These are phyloP conservation scores for Podaxis sp. DNA, from an alignment of 768 basidiomycete species.

Conservation along the genomic window DNA sequence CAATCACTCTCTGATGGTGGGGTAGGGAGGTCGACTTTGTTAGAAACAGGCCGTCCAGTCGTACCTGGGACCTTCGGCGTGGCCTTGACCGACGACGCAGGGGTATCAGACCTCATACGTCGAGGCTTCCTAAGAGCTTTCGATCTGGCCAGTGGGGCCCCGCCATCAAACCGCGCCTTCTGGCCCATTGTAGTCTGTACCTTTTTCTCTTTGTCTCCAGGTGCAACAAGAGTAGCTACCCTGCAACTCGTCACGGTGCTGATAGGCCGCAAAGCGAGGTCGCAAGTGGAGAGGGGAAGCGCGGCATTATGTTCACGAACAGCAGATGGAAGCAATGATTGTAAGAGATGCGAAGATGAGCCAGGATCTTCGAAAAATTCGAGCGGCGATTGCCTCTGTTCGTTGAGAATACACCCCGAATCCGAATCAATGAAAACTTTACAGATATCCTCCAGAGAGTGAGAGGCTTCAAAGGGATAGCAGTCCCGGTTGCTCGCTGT, in stretches of 20 bases:
- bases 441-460: constrained; percentile 2
- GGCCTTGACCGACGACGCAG: not conserved
- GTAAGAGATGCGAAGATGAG: not conserved
- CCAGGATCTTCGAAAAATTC: not conserved
- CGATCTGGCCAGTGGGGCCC: not conserved
- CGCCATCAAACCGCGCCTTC: not conserved
- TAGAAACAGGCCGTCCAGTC: not conserved
- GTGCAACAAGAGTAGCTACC: not conserved
- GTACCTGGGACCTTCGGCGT: not conserved
- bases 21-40: not conserved
- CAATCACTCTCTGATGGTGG: not conserved
- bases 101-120: not conserved
- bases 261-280: not conserved
- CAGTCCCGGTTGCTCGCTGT: not conserved
- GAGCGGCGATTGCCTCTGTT: not conserved
- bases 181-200: not conserved
- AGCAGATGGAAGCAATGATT: not conserved
- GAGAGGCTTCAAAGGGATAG: not conserved
- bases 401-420: not conserved
- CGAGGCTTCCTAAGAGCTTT: constrained; percentile 8
- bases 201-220: constrained; percentile 5
- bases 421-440: not conserved
- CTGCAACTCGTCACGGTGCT: not conserved
- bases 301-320: constrained; percentile 8
- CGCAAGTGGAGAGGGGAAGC: constrained; percentile 3